Base-by-base conservation (phyloP, 169 alveolate genomes). In the Cryptosporidium viatorum region DNA sequence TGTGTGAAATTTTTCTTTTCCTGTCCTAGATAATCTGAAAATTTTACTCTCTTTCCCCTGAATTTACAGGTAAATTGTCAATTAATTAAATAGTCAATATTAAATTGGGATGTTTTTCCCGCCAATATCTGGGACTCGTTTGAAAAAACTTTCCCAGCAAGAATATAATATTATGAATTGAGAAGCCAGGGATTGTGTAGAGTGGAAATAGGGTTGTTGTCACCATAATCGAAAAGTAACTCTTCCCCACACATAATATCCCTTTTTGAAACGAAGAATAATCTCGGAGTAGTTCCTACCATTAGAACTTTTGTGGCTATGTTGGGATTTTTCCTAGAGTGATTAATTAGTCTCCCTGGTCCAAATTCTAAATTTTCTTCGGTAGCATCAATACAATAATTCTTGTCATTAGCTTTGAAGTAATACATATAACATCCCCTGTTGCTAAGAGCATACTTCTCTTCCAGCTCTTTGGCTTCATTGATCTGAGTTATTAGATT, bases 191-290 rank as follows among this genome's bases (percentile, higher is more conserved):
- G 96, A 51, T 95, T 92, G 50, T 92, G 93, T 87, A 92, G 89
- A 69, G 94, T 95, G 5, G 94, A 93, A 21, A 87, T 93, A 7
- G 96, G 95, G 45, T 95, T 94, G 29, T 96, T 86, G 55, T 95
- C 97, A 10, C 97, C 97, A 92, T 95, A 95, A 86, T 95, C 97
- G 21, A 95, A 93, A 68, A 95, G 93, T 26, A 95, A 93, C 84
- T 95, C 97, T 70, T 95, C 97, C 7, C 97, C 97, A 73, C 96
- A 93, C 75, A 29, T 80, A 51, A 95, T 93, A 85, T 94, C 85
- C 31, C 96, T 84, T 29, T 94, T 92, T 10, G 97, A 95, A 2
- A 94, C 92, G 52, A 95, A 95, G 69, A 95, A 93, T 43, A 95
- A 93, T 12, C 97, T 91, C 4, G 97, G 97, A 16, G 58, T 71